Evolutionary conservation across 345 rosid genomes (phyloP).

Genomic region (Draba incana): DNA sequence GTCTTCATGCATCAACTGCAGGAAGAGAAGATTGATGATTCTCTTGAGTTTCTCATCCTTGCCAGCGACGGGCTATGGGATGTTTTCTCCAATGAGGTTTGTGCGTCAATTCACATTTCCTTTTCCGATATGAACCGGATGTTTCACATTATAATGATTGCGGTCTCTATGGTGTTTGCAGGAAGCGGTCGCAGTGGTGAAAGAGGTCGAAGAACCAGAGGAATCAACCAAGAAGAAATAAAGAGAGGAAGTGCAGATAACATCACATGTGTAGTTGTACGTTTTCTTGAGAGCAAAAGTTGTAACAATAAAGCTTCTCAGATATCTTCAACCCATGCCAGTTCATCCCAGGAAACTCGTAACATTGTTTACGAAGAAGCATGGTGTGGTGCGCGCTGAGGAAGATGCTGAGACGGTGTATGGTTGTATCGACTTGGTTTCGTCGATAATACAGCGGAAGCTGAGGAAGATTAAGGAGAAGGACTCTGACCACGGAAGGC

Average conservation of each 20-base stretch:
- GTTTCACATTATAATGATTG: not conserved
- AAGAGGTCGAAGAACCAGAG: constrained; percentile 82
- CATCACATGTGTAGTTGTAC: constrained; percentile 89
- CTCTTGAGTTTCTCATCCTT: constrained; percentile 98
- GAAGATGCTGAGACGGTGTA: constrained; percentile 80
- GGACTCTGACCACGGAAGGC: constrained; percentile 91
- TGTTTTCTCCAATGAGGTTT: constrained; percentile 94
- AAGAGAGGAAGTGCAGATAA: constrained; percentile 95
- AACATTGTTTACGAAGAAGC: constrained; percentile 88
- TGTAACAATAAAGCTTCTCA: constrained; percentile 2
- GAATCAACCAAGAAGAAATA: constrained; percentile 83
- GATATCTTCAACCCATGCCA: constrained; percentile 20
- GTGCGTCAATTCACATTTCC: not conserved
- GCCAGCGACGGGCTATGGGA: constrained; percentile 99
- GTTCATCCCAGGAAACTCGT: constrained; percentile 25
- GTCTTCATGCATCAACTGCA: constrained; percentile 41
- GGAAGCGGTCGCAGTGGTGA: constrained; percentile 91
- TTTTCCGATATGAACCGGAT: not conserved
- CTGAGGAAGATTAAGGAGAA: constrained; percentile 97
- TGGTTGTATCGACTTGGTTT: constrained; percentile 82
- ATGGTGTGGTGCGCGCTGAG: constrained; percentile 94
- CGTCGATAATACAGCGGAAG: constrained; percentile 77
- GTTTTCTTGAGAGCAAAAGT: constrained; percentile 50
- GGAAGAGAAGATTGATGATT: constrained; percentile 92
- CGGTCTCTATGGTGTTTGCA: constrained; percentile 29